phyloP scores from a whole-genome alignment of 176 grass and related monocot genomes.

The Paspalum notatum region DNA sequence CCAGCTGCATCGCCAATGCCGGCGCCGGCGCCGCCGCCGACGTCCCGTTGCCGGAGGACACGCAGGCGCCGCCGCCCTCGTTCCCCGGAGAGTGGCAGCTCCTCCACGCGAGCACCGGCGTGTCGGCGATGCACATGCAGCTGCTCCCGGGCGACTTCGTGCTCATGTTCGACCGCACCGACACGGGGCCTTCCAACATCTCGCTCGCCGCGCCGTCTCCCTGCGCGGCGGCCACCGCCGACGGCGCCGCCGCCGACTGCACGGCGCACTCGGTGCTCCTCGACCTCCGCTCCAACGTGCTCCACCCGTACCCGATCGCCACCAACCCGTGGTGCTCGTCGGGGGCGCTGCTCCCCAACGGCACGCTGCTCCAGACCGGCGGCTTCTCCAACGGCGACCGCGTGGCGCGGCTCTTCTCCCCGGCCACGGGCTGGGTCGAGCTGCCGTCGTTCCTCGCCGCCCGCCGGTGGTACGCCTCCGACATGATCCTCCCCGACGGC shows the following conservation, averaged over 20 bases:
- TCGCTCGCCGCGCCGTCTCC: conserved; percentile 41
- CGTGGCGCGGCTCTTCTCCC: conserved; percentile 68
- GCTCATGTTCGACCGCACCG: conserved; percentile 84
- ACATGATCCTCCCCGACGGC: conserved; percentile 69
- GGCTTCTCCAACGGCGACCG: conserved; percentile 79
- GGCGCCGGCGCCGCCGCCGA: neutral
- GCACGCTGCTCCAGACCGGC: conserved; percentile 77
- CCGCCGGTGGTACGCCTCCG: conserved; percentile 71
- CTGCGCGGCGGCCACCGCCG: conserved; percentile 1
- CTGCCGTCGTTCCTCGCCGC: conserved; percentile 43
- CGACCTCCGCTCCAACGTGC: conserved; percentile 12
- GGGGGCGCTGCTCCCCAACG: conserved; percentile 71
- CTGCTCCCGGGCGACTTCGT: conserved; percentile 69
- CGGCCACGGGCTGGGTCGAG: conserved; percentile 64
- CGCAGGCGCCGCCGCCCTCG: too few relatives aligned
- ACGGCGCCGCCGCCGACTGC: conserved; percentile 51
- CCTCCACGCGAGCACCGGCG: conserved; percentile 73
- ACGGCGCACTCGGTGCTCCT: conserved; percentile 75
- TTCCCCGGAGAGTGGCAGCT: conserved; percentile 65
- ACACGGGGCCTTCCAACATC: conserved; percentile 72
- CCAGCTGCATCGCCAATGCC: neutral
- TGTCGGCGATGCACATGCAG: conserved; percentile 96
- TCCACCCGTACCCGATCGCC: conserved; percentile 60
- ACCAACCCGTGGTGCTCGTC: conserved; percentile 94
- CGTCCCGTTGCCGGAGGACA: conserved; percentile 38